Evolutionary conservation across 2,329 filamentous ascomycete species (phyloP).

Genomic region (Aspergillus japonicus): DNA sequence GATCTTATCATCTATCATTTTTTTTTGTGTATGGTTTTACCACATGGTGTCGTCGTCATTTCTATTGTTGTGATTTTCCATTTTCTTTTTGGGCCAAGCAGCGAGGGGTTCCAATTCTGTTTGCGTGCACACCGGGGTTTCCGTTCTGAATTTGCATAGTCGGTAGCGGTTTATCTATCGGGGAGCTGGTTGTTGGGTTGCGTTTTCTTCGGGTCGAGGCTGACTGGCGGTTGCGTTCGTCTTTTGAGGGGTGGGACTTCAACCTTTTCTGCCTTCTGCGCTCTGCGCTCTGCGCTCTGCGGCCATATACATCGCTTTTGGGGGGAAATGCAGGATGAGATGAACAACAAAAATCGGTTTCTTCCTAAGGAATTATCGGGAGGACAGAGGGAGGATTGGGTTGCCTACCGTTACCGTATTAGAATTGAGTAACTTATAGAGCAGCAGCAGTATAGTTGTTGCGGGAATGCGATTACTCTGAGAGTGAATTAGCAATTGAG

Average conservation of each 20-base stretch:
- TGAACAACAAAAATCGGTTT: background rate
- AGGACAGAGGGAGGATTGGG: slow-evolving; percentile 5
- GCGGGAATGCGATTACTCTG: background rate
- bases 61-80: background rate
- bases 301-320: background rate
- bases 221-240: slow-evolving; percentile 9
- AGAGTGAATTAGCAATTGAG: background rate
- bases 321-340: background rate
- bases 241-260: background rate
- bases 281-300: background rate
- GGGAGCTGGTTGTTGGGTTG: slow-evolving; percentile 2
- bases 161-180: slow-evolving; percentile 22
- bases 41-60: background rate
- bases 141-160: slow-evolving; percentile 24
- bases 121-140: background rate
- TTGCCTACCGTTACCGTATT: background rate
- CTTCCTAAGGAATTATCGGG: background rate
- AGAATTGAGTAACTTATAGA: background rate
- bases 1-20: slow-evolving; percentile 7
- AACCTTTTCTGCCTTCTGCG: background rate
- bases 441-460: background rate
- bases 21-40: slow-evolving; percentile 5
- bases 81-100: slow-evolving; percentile 9
- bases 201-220: slow-evolving; percentile 3
- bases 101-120: slow-evolving; percentile 10